Percentiles rank a stretch among this genome's conserved stretches.
Evolutionary conservation across 139 green algal genomes (phyloP).

Genomic region (Trebouxia sp.): DNA sequence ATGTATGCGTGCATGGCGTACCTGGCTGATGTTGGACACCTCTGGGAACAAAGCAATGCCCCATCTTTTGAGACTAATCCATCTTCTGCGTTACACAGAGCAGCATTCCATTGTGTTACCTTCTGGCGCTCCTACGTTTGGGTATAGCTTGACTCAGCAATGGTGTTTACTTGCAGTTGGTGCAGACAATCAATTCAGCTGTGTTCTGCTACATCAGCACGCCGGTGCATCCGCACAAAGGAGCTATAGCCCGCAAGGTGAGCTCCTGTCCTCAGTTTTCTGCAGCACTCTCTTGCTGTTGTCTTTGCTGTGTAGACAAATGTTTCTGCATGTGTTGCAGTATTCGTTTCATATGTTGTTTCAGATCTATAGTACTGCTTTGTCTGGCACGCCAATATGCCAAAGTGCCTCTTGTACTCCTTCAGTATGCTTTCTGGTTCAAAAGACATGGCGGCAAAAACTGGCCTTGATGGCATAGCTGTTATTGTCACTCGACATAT

Average conservation of each 20-base stretch:
- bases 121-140: no score
- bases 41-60: no score
- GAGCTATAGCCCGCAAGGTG: neutral
- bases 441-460: neutral
- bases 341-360: neutral
- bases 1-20: no score
- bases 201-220: neutral
- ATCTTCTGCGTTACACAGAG: no score
- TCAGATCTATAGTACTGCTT: no score
- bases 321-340: neutral
- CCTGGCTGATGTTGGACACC: no score
- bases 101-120: no score
- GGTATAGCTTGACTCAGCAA: no score
- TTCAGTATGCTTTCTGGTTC: neutral
- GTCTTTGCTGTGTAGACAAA: neutral
- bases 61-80: no score
- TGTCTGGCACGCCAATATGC: neutral
- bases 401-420: neutral
- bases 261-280: no score
- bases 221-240: neutral
- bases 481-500: neutral
- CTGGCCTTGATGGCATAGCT: neutral
- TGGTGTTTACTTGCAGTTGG: constrained; percentile 3
- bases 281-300: neutral
- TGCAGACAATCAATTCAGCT: neutral